Conservation (phyloP, 2,329 filamentous ascomycete species). For the Lachnellula occidentalis region DNA sequence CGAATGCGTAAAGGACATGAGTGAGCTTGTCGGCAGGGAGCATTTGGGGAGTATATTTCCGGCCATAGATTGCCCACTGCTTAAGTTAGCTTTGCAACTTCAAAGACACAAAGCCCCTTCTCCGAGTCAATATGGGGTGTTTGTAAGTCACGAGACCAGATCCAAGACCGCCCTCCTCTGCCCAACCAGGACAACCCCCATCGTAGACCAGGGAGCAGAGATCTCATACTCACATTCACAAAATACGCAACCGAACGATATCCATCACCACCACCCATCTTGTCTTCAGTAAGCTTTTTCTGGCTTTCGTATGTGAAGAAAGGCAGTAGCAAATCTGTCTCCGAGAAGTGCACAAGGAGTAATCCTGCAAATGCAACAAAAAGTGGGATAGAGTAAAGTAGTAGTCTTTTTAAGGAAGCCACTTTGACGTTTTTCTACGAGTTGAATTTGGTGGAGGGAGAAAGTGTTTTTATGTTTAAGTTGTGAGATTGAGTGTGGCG, state of each 20-base stretch:
- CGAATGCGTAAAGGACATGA: slow-evolving; percentile 86
- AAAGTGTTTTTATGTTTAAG: background rate
- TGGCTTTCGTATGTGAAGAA: background rate
- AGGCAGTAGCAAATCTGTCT: slow-evolving; percentile 4
- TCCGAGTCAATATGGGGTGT: background rate
- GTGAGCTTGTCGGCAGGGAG: slow-evolving; percentile 77
- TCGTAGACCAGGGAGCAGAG: background rate
- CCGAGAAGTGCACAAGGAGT: slow-evolving; percentile 15
- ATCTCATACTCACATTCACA: slow-evolving; percentile 53
- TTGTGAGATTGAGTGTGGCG: slow-evolving; percentile 8
- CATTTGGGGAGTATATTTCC: slow-evolving; percentile 80
- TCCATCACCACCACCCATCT: slow-evolving; percentile 34
- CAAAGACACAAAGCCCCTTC: background rate
- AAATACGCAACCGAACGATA: slow-evolving; percentile 69
- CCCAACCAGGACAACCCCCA: too few relatives aligned
- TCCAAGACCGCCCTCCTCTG: background rate
- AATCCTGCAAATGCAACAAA: slow-evolving; percentile 16
- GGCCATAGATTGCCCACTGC: slow-evolving; percentile 70
- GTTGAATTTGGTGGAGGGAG: background rate
- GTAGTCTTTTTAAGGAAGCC: slow-evolving; percentile 13
- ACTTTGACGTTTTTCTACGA: slow-evolving; percentile 13
- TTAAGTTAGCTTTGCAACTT: slow-evolving; percentile 13
- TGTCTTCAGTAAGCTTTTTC: slow-evolving; percentile 5
- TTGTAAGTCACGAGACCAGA: background rate
- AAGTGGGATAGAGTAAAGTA: slow-evolving; percentile 16